Evolutionary conservation across 768 basidiomycete species (phyloP), one percentile per base, ranked within the genome.

Genomic region (Psilocybe tampanensis): DNA sequence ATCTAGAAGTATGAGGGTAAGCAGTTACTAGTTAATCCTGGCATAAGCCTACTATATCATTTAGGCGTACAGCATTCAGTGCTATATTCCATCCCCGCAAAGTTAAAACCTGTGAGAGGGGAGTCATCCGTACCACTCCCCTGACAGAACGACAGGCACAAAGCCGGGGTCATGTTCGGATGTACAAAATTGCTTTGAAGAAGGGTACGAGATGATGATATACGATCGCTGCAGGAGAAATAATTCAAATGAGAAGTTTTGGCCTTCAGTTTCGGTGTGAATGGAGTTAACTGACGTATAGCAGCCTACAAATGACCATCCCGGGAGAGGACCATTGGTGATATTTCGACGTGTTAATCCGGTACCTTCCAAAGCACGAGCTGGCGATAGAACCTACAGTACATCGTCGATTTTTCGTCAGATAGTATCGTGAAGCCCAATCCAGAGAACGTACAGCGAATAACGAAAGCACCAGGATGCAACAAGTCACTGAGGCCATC

Each of bases 31-130:
- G n/a, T n/a, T n/a, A n/a, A n/a, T n/a, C n/a, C n/a, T n/a, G n/a
- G n/a, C n/a, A n/a, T n/a, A n/a, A n/a, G n/a, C n/a, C n/a, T n/a
- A n/a, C n/a, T n/a, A n/a, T n/a, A n/a, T n/a, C n/a, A n/a, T n/a
- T n/a, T n/a, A n/a, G n/a, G n/a, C 47, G 47, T n/a, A 48, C 47
- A 48, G 29, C 47, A 48, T 29, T 48, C 24, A 6, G 8, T 55
- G 1, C 53, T 15, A 39, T 36, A 60, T 22, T 60, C 59, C 34
- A 48, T 32, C n/a, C 59, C 59, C 7, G 59, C 59, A 22, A 55
- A 60, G 19, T 49, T 52, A 18, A 49, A 33, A 12, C 48, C 47
- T 15, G 34, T 36, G 17, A 39, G 45, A 9, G 49, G 47, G 13
- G 52, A 26, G 33, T 32, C 36, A 34, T 29, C 9, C 29, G 44